Conservation (phyloP, 176 grass and related monocot genomes). For the Aegilops speltoides region DNA sequence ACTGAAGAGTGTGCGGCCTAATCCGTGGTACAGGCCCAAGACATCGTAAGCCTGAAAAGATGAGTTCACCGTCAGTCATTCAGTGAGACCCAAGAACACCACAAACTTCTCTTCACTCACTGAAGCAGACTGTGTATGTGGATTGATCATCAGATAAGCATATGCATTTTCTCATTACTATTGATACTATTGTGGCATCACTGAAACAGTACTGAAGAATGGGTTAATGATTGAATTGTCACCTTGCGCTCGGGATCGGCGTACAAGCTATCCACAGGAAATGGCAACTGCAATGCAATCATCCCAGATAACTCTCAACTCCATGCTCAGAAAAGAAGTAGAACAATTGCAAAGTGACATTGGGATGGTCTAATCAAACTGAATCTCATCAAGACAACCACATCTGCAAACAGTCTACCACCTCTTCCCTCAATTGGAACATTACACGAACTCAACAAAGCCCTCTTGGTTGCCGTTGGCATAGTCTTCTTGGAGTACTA, state of each 20-base stretch:
- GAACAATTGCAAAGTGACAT: neutral
- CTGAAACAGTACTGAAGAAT: neutral
- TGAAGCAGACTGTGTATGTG: too few species aligned
- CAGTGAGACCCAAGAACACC: too few species aligned
- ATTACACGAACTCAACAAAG: neutral
- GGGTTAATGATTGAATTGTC: neutral
- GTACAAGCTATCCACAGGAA: slow-evolving; percentile 83
- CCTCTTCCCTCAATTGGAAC: neutral
- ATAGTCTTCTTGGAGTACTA: too few species aligned
- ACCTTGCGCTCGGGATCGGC: slow-evolving; percentile 93
- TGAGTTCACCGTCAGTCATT: neutral
- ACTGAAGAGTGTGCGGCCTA: slow-evolving; percentile 65
- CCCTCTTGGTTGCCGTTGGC: too few species aligned
- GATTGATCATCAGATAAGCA: too few species aligned
- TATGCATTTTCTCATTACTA: neutral
- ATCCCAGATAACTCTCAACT: slow-evolving; percentile 3
- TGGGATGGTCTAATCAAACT: neutral
- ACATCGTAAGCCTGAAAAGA: slow-evolving; percentile 68
- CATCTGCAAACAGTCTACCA: neutral
- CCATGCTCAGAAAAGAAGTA: neutral
- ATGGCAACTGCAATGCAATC: slow-evolving; percentile 52
- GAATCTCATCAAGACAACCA: neutral
- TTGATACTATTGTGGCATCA: neutral
- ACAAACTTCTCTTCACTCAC: neutral
- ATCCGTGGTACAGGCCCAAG: slow-evolving; percentile 73